Evolutionary conservation across 495 filamentous ascomycete genomes (phyloP).

Genomic region (Emericellopsis terricola): DNA sequence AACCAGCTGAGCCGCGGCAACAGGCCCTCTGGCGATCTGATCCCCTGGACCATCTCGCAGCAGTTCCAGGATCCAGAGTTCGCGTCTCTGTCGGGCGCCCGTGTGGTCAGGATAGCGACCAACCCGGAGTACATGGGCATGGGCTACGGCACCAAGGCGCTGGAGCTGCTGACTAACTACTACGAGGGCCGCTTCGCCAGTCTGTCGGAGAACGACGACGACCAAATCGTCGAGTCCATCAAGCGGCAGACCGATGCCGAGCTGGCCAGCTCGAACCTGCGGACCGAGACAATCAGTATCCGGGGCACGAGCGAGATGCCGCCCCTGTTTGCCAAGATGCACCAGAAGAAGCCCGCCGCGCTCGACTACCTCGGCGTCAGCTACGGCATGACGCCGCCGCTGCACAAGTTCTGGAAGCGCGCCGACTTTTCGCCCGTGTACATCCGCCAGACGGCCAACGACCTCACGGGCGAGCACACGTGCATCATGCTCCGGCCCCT

Average conservation of each 20-base stretch:
- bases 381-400: conserved; percentile 71
- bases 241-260: conserved; percentile 72
- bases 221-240: conserved; percentile 37
- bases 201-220: conserved; percentile 43
- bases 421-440: conserved; percentile 80
- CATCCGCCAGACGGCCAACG: conserved; percentile 86
- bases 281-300: conserved; percentile 76
- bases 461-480: conserved; percentile 91
- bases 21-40: conserved; percentile 83
- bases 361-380: conserved; percentile 92
- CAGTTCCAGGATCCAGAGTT: conserved; percentile 99
- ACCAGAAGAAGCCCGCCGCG: conserved; percentile 59
- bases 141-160: conserved; percentile 84
- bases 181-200: conserved; percentile 87
- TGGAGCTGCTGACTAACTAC: conserved; percentile 75
- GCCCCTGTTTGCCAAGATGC: conserved; percentile 76
- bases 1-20: conserved; percentile 78
- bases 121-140: conserved; percentile 82
- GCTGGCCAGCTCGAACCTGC: conserved; percentile 55
- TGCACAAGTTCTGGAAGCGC: conserved; percentile 96
- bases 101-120: conserved; percentile 87
- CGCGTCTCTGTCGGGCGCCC: conserved; percentile 77
- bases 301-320: conserved; percentile 85
- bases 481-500: conserved; percentile 89
- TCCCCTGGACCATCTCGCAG: conserved; percentile 94